Percentiles rank a stretch among this genome's conserved stretches.
Evolutionary conservation across 148 eudicot genomes (phyloP).

Genomic region (Rhododendron mucronatum): DNA sequence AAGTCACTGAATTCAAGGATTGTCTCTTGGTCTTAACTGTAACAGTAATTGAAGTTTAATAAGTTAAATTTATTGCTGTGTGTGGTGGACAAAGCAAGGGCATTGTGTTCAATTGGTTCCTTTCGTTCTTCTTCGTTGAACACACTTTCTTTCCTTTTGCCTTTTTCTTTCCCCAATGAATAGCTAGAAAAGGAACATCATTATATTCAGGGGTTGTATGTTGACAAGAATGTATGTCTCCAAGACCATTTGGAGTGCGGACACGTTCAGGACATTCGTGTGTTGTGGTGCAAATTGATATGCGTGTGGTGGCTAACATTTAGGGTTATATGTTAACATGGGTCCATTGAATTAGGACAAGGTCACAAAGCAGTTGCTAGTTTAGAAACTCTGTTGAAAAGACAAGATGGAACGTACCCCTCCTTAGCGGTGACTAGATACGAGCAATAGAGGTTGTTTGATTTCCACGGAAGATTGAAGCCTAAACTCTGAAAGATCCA

Average conservation of each 20-base stretch:
- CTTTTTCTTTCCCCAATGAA: not conserved
- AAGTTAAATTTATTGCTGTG: not conserved
- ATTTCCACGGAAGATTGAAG: not conserved
- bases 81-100: not conserved
- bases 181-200: not conserved
- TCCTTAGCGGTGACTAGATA: not conserved
- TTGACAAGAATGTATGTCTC: not conserved
- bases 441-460: not conserved
- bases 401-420: not conserved
- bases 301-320: not conserved
- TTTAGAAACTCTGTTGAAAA: not conserved
- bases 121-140: not conserved
- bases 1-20: not conserved
- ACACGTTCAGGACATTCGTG: not conserved
- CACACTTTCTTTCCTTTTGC: not conserved
- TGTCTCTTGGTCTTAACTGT: not conserved
- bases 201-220: not conserved
- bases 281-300: not conserved
- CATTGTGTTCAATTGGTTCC: not conserved
- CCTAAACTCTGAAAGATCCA: not conserved
- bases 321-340: not conserved
- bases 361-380: not conserved
- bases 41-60: not conserved
- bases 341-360: not conserved
- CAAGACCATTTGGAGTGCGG: not conserved